phyloP scores from a whole-genome alignment of 2,329 filamentous ascomycete genomes.

The Colletotrichum sp. region DNA sequence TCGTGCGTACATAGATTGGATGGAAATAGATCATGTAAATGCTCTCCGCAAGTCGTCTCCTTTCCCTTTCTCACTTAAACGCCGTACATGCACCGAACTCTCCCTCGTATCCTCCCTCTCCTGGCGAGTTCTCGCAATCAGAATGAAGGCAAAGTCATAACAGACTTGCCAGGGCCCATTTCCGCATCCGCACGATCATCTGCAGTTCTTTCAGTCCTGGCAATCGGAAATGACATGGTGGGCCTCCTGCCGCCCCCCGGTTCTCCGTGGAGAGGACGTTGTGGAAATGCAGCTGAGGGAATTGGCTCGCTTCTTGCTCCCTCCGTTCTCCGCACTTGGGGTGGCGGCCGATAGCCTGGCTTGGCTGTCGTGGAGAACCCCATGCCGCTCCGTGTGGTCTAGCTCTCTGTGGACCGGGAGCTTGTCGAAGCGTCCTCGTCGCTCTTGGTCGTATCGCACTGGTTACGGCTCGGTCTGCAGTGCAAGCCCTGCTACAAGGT shows the following conservation, averaged over 20 bases:
- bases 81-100: slow-evolving; percentile 3
- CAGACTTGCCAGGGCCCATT: neutral
- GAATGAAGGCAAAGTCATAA: neutral
- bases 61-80: neutral
- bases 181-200: neutral
- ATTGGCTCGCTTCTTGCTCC: slow-evolving; percentile 1
- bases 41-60: neutral
- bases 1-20: neutral
- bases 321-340: slow-evolving; percentile 1
- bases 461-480: neutral
- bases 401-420: neutral
- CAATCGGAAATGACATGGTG: neutral
- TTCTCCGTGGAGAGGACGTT: neutral
- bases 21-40: slow-evolving; percentile 7
- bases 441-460: neutral
- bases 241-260: neutral
- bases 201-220: neutral
- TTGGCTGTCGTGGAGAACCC: slow-evolving; percentile 3
- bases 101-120: neutral
- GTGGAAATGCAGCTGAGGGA: slow-evolving; percentile 6
- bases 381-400: neutral
- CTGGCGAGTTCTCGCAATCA: neutral
- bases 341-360: neutral
- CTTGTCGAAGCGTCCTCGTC: neutral
- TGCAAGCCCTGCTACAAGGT: neutral